Conservation (phyloP, 345 rosid genomes). For the Dipteronia dyeriana region DNA sequence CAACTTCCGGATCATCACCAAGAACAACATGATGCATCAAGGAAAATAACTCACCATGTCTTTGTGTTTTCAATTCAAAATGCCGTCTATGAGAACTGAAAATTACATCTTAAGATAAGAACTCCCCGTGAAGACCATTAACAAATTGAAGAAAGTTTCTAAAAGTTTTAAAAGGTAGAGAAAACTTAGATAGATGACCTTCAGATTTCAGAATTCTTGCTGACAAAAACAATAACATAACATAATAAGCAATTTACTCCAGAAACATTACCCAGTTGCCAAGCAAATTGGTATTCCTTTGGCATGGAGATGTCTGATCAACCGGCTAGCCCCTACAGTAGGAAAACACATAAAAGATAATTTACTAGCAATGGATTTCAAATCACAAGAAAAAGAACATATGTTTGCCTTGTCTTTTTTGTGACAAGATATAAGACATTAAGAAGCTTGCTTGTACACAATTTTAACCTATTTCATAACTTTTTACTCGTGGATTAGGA, state of each 20-base stretch:
- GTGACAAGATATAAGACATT: background rate
- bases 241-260: constrained; percentile 4
- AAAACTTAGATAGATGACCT: background rate
- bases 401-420: background rate
- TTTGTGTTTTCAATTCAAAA: constrained; percentile 80
- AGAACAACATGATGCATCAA: constrained; percentile 92
- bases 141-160: background rate
- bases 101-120: constrained; percentile 8
- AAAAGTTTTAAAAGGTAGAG: background rate
- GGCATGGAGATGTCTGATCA: constrained; percentile 76
- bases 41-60: constrained; percentile 72
- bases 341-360: background rate
- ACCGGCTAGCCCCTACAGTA: constrained; percentile 68
- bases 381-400: background rate
- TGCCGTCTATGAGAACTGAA: constrained; percentile 76
- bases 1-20: constrained; percentile 96
- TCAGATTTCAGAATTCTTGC: background rate
- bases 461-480: background rate
- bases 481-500: background rate
- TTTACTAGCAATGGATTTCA: constrained; percentile 4
- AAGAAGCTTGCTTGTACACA: background rate
- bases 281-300: constrained; percentile 74
- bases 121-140: background rate
- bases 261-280: constrained; percentile 72
- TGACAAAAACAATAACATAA: constrained; percentile 8